Conservation (phyloP, 1,284 basidiomycete genomes). For the Mycocalia duriaeana region DNA sequence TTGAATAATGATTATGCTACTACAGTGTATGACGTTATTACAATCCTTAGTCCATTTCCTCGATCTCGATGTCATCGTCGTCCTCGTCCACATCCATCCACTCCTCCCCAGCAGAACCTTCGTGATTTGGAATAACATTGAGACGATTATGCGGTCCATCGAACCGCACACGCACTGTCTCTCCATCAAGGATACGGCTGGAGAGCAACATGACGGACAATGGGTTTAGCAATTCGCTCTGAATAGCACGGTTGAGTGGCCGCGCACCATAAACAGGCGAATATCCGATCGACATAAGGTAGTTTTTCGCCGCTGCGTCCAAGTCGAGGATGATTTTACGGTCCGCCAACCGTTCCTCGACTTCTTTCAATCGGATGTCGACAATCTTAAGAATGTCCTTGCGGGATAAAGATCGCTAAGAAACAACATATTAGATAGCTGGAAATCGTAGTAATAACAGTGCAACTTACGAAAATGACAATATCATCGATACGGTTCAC, state of each 20-base stretch:
- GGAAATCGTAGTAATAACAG: no score
- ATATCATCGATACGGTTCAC: slow-evolving; percentile 87
- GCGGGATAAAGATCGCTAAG: no score
- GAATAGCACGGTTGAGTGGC: slow-evolving; percentile 77
- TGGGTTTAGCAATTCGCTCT: slow-evolving; percentile 74
- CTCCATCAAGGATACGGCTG: slow-evolving; percentile 79
- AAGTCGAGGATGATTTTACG: slow-evolving; percentile 74
- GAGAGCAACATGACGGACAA: slow-evolving; percentile 77
- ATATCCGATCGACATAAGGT: slow-evolving; percentile 80
- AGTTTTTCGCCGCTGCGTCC: slow-evolving; percentile 56
- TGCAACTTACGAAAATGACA: slow-evolving; percentile 88
- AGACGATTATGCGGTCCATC: slow-evolving; percentile 84
- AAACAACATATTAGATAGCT: no score
- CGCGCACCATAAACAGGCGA: slow-evolving; percentile 85
- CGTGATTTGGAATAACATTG: slow-evolving; percentile 83
- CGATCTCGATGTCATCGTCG: slow-evolving; percentile 58
- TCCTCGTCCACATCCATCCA: slow-evolving; percentile 60
- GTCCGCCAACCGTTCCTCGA: slow-evolving; percentile 60
- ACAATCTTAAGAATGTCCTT: slow-evolving; percentile 76
- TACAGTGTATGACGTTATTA: no score
- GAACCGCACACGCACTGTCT: slow-evolving; percentile 73
- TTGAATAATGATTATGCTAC: no score
- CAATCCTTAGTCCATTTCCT: slow-evolving; percentile 70
- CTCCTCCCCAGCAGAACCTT: slow-evolving; percentile 40
- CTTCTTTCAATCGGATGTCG: slow-evolving; percentile 68